These are phyloP conservation scores for Cercophora newfieldiana DNA, from an alignment of 495 filamentous ascomycete genomes.

Conservation along the genomic window DNA sequence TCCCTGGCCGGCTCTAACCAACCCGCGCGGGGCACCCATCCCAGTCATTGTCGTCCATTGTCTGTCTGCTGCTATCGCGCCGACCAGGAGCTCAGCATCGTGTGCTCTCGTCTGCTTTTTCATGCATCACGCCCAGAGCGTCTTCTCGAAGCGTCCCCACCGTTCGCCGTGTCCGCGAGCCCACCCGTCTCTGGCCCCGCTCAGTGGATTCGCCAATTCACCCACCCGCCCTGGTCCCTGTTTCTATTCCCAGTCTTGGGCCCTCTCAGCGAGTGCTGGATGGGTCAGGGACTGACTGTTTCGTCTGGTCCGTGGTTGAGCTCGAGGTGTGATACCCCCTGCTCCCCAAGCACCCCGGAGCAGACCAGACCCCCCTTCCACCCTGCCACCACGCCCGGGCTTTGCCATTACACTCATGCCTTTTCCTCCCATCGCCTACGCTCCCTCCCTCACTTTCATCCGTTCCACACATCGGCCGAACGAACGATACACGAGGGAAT, in stretches of 20 bases:
- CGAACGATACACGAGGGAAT: slow-evolving; percentile 33
- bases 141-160: slow-evolving; percentile 31
- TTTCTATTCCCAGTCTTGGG: slow-evolving; percentile 39
- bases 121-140: slow-evolving; percentile 23
- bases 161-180: slow-evolving; percentile 13
- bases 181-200: not conserved
- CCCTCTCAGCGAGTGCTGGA: slow-evolving; percentile 30
- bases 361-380: not conserved
- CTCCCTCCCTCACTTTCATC: slow-evolving; percentile 31
- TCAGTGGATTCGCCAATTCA: slow-evolving; percentile 15
- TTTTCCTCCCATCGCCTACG: slow-evolving; percentile 27
- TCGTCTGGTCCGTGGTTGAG: slow-evolving; percentile 46
- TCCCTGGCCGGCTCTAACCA: slow-evolving; percentile 28
- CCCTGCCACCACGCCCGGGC: slow-evolving; percentile 16
- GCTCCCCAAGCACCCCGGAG: slow-evolving; percentile 4
- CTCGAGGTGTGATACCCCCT: slow-evolving; percentile 26
- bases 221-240: slow-evolving; percentile 34
- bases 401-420: slow-evolving; percentile 30
- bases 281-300: slow-evolving; percentile 49
- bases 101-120: slow-evolving; percentile 19
- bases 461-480: slow-evolving; percentile 29
- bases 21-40: slow-evolving; percentile 27
- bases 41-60: slow-evolving; percentile 15
- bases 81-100: slow-evolving; percentile 20
- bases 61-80: slow-evolving; percentile 7